Base-by-base conservation (phyloP, 495 filamentous ascomycete genomes). In the Baudoinia panamericana region DNA sequence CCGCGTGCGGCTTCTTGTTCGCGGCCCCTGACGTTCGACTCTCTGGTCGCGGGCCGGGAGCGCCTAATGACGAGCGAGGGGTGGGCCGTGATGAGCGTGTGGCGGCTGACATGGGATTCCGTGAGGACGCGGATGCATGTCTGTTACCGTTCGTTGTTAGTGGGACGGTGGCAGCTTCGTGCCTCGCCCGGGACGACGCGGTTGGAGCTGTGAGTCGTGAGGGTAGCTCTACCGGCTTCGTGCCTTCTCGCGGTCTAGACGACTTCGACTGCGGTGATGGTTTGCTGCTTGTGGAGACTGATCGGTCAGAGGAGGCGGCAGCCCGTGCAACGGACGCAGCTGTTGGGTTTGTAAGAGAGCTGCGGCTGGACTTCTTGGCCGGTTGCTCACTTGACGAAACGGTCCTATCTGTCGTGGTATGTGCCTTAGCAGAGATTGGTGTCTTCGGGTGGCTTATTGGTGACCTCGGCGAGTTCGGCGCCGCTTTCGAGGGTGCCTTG, bases 1-100 rank as follows among this genome's bases (percentile, higher is more conserved):
- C 77, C 8, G 55, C 18, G 28, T 37, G 36, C 4, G 52, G 40
- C 2, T 78, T 67, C 64, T 53, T 63, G 55, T 12, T 54, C 41
- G 30, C 50, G 37, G 26, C 51, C n/a, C n/a, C n/a, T 42, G 27
- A 56, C 45, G 46, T 31, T 19, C 56, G 45, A 22, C 56, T 58
- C 6, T 51, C 56, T 15, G 58, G 46, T 5, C 56, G 56, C 34
- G 56, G 43, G 43, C 38, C 42, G 31, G 35, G 28, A 39, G 16
- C 29, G 9, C n/a, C n/a, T 3, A 47, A 18, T 9, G 47, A 47
- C 1, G 46, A 9, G 1, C 53, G 52, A 12, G 56, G 41, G 19
- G 38, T 45, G 9, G 55, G 55, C 4, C 48, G 44, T 4, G 48
- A 22, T 0, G 56, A 21, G n/a, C n/a, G n/a, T 5, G 50, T 22